A percentile compares a stretch with the other conserved stretches of the same genome.
Conservation (phyloP, 495 filamentous ascomycete species). For the Penicillium malachiteum region DNA sequence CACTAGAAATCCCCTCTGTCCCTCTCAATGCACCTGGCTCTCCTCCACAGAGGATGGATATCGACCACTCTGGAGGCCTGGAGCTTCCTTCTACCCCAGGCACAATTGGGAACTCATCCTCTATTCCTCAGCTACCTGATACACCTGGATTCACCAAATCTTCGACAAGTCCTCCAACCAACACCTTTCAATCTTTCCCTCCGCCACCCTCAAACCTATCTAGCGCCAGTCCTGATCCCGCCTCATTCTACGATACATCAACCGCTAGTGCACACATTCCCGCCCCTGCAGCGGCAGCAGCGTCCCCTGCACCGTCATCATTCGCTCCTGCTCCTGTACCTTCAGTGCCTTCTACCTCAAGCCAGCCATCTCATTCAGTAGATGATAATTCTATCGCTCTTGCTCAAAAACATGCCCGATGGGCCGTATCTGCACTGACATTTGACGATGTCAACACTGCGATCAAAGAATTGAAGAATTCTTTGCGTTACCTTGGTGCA, state of each 20-base stretch:
- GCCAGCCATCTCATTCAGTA: slow-evolving; percentile 29
- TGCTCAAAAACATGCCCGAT: slow-evolving; percentile 94
- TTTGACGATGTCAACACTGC: slow-evolving; percentile 95
- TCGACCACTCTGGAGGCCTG: slow-evolving; percentile 21
- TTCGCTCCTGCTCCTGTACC: slow-evolving; percentile 9
- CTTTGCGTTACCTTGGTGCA: slow-evolving; percentile 52
- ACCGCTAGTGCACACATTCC: slow-evolving; percentile 20
- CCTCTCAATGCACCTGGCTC: slow-evolving; percentile 24
- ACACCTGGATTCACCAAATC: slow-evolving; percentile 27
- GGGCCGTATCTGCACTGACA: slow-evolving; percentile 94
- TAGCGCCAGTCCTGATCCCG: slow-evolving; percentile 29
- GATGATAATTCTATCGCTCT: slow-evolving; percentile 75
- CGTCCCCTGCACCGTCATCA: slow-evolving; percentile 20
- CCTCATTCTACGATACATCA: slow-evolving; percentile 33
- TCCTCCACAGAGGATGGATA: slow-evolving; percentile 16
- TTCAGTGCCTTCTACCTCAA: slow-evolving; percentile 20
- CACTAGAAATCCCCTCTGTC: slow-evolving; percentile 25
- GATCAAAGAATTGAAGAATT: slow-evolving; percentile 76
- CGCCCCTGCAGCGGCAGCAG: slow-evolving; percentile 26
- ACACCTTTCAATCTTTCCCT: slow-evolving; percentile 49
- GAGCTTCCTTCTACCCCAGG: slow-evolving; percentile 44
- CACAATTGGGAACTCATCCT: slow-evolving; percentile 28
- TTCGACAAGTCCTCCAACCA: slow-evolving; percentile 15
- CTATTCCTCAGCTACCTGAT: slow-evolving; percentile 39
- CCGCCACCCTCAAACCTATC: slow-evolving; percentile 34